Evolutionary conservation across 768 basidiomycete genomes (phyloP).

Genomic region (Termitomyces eurrhizus): DNA sequence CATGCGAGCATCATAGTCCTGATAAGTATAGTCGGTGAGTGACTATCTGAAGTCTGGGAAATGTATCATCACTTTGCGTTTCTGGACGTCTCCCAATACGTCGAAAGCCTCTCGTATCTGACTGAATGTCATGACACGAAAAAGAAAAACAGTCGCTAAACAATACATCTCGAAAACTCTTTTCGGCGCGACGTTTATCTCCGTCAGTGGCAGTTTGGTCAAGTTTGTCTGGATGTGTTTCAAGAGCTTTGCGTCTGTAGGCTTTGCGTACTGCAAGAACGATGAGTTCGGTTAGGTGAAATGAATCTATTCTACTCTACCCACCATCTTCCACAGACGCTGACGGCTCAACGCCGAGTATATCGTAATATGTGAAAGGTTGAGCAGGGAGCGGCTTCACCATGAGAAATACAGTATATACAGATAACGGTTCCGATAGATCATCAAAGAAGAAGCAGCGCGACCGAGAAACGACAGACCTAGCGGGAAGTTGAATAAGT

Average conservation of each 20-base stretch:
- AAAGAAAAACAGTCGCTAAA: conserved; percentile 4
- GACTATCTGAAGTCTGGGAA: neutral
- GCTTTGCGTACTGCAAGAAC: conserved; percentile 53
- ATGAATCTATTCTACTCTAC: conserved; percentile 21
- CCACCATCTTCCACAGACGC: conserved; percentile 51
- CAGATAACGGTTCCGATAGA: neutral
- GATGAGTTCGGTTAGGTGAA: neutral
- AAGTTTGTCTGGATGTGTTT: conserved; percentile 74
- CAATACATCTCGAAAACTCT: conserved; percentile 58
- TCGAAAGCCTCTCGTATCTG: conserved; percentile 66
- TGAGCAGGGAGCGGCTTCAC: conserved; percentile 20
- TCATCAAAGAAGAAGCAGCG: conserved; percentile 12
- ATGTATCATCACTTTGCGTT: conserved; percentile 45
- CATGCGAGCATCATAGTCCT: conserved; percentile 48
- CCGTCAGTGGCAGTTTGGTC: conserved; percentile 46
- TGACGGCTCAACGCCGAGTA: conserved; percentile 40
- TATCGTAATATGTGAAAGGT: conserved; percentile 35
- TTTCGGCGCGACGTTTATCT: conserved; percentile 51
- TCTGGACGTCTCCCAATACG: conserved; percentile 49
- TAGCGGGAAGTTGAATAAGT: conserved; percentile 2
- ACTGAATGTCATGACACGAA: conserved; percentile 7
- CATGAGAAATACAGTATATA: conserved; percentile 2
- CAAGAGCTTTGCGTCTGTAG: conserved; percentile 62
- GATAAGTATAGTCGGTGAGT: neutral
- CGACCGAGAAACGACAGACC: neutral